Evolutionary conservation across 495 filamentous ascomycete genomes (phyloP).

Genomic region (Mytilinidion resinicola): DNA sequence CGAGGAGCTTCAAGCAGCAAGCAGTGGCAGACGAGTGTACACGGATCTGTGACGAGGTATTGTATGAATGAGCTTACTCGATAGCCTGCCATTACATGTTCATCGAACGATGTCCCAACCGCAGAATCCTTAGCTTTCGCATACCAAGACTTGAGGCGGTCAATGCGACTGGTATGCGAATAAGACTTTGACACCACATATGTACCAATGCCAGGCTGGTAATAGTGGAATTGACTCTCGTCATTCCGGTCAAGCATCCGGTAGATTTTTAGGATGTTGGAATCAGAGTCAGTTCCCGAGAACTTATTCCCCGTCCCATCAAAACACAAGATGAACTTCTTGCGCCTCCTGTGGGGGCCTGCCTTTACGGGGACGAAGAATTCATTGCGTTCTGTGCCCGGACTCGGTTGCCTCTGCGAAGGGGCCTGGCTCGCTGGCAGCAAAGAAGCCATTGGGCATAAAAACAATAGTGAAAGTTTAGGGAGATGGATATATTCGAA

Average conservation of each 20-base stretch:
- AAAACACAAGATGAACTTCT: slow-evolving; percentile 72
- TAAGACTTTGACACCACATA: slow-evolving; percentile 65
- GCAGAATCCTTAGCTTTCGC: slow-evolving; percentile 80
- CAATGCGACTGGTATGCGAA: slow-evolving; percentile 56
- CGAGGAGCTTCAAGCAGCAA: no score
- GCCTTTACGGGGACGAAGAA: not conserved
- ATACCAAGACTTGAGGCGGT: slow-evolving; percentile 67
- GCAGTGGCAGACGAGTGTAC: no score
- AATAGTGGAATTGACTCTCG: slow-evolving; percentile 57
- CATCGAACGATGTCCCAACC: slow-evolving; percentile 73
- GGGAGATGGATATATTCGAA: no score
- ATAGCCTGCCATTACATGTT: slow-evolving; percentile 80
- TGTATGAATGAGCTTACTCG: slow-evolving; percentile 36
- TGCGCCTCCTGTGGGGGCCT: slow-evolving; percentile 30
- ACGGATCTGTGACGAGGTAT: no score
- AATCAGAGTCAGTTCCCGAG: slow-evolving; percentile 70
- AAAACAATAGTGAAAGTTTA: not conserved
- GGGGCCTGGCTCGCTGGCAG: not conserved
- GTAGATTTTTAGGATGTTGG: slow-evolving; percentile 86
- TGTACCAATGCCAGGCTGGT: slow-evolving; percentile 78
- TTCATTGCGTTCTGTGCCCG: slow-evolving; percentile 13
- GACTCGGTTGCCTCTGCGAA: slow-evolving; percentile 2
- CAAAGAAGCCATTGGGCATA: not conserved
- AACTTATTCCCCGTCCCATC: slow-evolving; percentile 91
- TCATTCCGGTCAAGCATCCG: slow-evolving; percentile 55